phyloP scores from a whole-genome alignment of 2,329 filamentous ascomycete species.

The Calonectria hongkongensis region DNA sequence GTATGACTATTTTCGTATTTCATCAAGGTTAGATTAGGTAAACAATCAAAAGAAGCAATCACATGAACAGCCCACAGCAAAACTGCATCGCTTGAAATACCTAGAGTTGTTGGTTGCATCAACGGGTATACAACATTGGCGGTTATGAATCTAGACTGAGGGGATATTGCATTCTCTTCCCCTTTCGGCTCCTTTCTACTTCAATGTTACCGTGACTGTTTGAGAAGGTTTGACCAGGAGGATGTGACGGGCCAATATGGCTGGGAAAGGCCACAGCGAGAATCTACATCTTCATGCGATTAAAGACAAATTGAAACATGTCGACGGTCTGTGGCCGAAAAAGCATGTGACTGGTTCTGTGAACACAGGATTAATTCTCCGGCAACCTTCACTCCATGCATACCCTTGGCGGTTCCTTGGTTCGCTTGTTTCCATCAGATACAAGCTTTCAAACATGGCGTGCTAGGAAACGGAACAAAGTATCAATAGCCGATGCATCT shows the following conservation, averaged over 20 bases:
- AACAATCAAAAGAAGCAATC: not conserved
- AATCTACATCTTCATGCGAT: conserved; percentile 20
- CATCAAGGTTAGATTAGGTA: not conserved
- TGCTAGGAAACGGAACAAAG: conserved; percentile 22
- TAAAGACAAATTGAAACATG: conserved; percentile 6
- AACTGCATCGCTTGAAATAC: not conserved
- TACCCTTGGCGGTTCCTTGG: conserved; percentile 16
- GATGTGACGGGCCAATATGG: not conserved
- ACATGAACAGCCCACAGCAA: not conserved
- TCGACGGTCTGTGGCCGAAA: not conserved
- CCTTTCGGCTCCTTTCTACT: not conserved
- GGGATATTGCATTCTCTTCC: not conserved
- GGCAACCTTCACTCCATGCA: not conserved
- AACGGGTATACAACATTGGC: not conserved
- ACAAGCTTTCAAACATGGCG: conserved; percentile 21
- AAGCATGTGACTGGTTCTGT: conserved; percentile 14
- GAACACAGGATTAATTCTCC: not conserved
- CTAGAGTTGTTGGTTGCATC: not conserved
- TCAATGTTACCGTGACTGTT: not conserved
- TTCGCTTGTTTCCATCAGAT: conserved; percentile 30
- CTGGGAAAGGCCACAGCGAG: not conserved
- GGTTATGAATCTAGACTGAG: not conserved
- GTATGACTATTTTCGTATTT: not conserved
- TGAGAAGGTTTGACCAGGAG: not conserved
- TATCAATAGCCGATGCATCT: conserved; percentile 23